These are phyloP conservation scores for Phyllosticta citrichinensis DNA, from an alignment of 2,329 filamentous ascomycete species.

Conservation along the genomic window DNA sequence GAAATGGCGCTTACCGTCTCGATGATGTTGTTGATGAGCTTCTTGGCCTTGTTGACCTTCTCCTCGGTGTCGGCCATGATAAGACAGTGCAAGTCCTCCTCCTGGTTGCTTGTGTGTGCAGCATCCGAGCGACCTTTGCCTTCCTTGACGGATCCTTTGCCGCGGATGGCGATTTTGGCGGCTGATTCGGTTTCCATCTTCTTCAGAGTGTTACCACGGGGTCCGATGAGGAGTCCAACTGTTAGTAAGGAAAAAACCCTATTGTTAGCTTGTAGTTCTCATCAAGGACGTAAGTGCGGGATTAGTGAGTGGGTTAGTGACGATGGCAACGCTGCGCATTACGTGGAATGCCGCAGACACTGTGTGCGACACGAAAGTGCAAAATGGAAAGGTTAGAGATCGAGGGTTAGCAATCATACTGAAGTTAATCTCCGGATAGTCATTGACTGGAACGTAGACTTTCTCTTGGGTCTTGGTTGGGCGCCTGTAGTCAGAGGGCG, in stretches of 20 bases:
- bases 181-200: slow-evolving; percentile 98
- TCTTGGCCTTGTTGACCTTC: slow-evolving; percentile 98
- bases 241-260: slow-evolving; percentile 67
- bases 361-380: slow-evolving; percentile 24
- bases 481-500: slow-evolving; percentile 94
- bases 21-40: slow-evolving; percentile 95
- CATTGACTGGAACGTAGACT: slow-evolving; percentile 99
- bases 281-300: slow-evolving; percentile 1
- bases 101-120: slow-evolving; percentile 98
- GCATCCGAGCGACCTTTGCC: slow-evolving; percentile 98
- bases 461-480: slow-evolving; percentile 99
- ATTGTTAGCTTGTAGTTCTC: slow-evolving; percentile 64
- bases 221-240: slow-evolving; percentile 99
- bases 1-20: slow-evolving; percentile 67
- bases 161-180: slow-evolving; percentile 98
- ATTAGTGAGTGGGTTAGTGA: slow-evolving; percentile 28
- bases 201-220: slow-evolving; percentile 98
- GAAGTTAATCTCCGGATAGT: slow-evolving; percentile 99
- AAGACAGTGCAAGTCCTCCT: slow-evolving; percentile 96
- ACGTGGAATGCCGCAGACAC: slow-evolving; percentile 21
- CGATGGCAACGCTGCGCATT: slow-evolving; percentile 28
- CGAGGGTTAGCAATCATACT: slow-evolving; percentile 99
- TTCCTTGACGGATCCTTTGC: slow-evolving; percentile 99
- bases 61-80: slow-evolving; percentile 99
- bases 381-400: slow-evolving; percentile 30